Base-by-base conservation (phyloP, 805 yeast species). In the Debaryomyces hansenii region DNA sequence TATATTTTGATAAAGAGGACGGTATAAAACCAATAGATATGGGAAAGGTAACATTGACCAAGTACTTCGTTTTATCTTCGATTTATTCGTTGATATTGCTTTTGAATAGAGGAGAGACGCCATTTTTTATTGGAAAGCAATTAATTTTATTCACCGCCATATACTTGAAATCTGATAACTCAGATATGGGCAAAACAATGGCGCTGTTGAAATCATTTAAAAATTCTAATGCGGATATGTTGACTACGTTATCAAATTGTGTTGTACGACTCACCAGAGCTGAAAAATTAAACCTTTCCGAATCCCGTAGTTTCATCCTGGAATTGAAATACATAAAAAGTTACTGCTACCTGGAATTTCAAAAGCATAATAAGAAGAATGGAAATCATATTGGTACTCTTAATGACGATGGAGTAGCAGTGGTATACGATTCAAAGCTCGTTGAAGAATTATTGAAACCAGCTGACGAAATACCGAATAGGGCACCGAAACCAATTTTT, bases 71-170 rank as follows among this genome's bases (percentile, higher is more conserved):
- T 4, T 27, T 53, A 3, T 40, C 52, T 2, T 54, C 70, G 1
- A 44, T 52, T 0, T 51, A 52, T 40, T 51, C 56, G 9, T 28
- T 60, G 4, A 32, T 55, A 3, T 40, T 44, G 31, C 52, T 68
- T 10, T 43, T 67, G n/a, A 39, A 54, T 15, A 43, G 44, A 4
- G 72, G 71, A 1, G 72, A 66, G 41, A 54, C 70, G 6, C 63
- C 64, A 1, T 31, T 49, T 6, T 57, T 47, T 40, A 58, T 68
- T 16, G 50, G 56, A 18, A 62, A 61, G 34, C 58, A 56, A 10
- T 55, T 69, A 9, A 29, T 67, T 0, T 33, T 63, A 7, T 65
- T 59, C 44, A 47, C 58, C 3, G 49, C 56, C 4, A 36, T 59
- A 6, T 61, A 53, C 42, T 40, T 60, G 4, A 51, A 54, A 12